These are phyloP conservation scores for Lanmaoa rubissima DNA, from an alignment of 768 basidiomycete genomes.

Conservation along the genomic window DNA sequence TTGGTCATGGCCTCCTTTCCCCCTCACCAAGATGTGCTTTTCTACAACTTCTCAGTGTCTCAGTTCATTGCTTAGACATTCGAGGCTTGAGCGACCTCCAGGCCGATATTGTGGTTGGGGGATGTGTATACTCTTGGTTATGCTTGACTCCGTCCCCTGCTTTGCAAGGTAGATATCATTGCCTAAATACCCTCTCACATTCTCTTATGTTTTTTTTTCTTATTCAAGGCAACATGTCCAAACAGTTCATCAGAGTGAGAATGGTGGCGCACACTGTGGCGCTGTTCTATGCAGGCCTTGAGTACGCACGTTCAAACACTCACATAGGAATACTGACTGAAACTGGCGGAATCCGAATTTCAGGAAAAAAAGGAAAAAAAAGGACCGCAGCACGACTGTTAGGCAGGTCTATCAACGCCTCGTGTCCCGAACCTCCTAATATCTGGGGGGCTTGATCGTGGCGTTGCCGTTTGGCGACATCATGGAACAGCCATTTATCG, in stretches of 20 bases:
- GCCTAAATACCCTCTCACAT: background rate
- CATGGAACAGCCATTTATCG: slow-evolving; percentile 2
- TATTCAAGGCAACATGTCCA: background rate
- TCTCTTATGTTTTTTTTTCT: background rate
- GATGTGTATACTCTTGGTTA: too few relatives aligned
- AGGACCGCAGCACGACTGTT: background rate
- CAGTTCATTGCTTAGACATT: background rate
- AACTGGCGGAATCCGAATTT: background rate
- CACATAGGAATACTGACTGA: background rate
- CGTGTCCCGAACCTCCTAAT: background rate
- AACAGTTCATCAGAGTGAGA: background rate
- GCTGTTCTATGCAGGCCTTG: background rate
- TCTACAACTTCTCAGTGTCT: background rate
- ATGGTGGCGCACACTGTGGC: background rate
- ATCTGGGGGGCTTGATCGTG: slow-evolving; percentile 14
- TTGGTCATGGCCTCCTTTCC: slow-evolving; percentile 2
- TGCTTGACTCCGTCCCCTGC: background rate
- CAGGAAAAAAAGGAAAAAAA: background rate
- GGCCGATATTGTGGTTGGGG: background rate
- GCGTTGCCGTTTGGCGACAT: slow-evolving; percentile 6
- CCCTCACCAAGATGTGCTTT: background rate
- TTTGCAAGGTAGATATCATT: background rate
- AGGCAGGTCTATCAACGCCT: background rate
- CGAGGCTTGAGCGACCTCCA: background rate
- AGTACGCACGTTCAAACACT: background rate